phyloP scores from a whole-genome alignment of 2,329 filamentous ascomycete genomes.

The Trichoderma polysporum region DNA sequence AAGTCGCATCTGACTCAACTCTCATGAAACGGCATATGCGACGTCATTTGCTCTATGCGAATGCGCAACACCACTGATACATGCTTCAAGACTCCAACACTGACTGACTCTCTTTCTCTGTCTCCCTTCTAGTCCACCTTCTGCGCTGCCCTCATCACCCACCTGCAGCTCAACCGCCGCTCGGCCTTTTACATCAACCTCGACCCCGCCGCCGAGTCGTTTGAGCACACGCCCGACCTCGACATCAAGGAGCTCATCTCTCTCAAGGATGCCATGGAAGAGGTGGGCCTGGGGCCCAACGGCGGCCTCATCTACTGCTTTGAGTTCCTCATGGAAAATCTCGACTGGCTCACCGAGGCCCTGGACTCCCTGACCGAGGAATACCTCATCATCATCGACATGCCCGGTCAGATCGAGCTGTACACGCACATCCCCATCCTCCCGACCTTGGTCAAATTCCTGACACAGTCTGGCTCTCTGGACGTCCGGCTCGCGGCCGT shows the following conservation, averaged over 20 bases:
- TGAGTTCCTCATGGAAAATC: conserved; percentile 90
- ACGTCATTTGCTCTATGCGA: not conserved
- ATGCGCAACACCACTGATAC: not conserved
- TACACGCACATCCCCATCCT: conserved; percentile 96
- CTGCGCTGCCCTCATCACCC: conserved; percentile 87
- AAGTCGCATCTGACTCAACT: not conserved
- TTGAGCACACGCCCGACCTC: conserved; percentile 86
- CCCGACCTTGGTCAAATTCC: conserved; percentile 76
- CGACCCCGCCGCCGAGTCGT: conserved; percentile 90
- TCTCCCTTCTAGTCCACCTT: conserved; percentile 76
- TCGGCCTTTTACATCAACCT: conserved; percentile 98
- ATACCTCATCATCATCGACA: conserved; percentile 96
- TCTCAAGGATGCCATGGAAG: conserved; percentile 94
- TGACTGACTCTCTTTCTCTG: not conserved
- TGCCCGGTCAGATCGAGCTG: conserved; percentile 97
- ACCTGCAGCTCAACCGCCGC: conserved; percentile 85
- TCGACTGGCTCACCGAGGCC: conserved; percentile 84
- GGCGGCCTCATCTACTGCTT: conserved; percentile 95
- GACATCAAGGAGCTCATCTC: conserved; percentile 95
- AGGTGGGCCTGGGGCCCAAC: conserved; percentile 86
- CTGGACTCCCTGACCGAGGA: conserved; percentile 87
- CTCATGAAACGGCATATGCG: too few species aligned
- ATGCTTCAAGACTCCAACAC: too few species aligned
- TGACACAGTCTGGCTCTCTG: conserved; percentile 74
- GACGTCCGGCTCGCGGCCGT: conserved; percentile 91